Conservation (phyloP, 2,329 filamentous ascomycete species). For the Kalmusia sp. region DNA sequence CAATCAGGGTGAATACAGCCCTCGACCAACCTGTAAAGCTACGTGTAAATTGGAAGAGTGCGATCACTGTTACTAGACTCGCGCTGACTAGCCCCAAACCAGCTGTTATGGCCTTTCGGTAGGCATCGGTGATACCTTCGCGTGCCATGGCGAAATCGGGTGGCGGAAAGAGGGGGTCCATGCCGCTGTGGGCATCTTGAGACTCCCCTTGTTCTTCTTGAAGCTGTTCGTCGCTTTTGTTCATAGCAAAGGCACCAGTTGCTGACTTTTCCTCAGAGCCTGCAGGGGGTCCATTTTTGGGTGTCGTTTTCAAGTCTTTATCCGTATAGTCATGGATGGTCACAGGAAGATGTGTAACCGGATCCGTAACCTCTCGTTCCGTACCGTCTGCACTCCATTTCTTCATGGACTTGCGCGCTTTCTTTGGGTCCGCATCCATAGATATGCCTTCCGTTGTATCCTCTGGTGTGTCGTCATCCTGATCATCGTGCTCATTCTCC, state of each 20-base stretch:
- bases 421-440: slow-evolving; percentile 50
- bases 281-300: slow-evolving; percentile 54
- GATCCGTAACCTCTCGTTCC: slow-evolving; percentile 71
- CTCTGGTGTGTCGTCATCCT: slow-evolving; percentile 34
- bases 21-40: slow-evolving; percentile 39
- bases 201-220: slow-evolving; percentile 51
- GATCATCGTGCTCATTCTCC: slow-evolving; percentile 28
- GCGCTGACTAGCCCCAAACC: slow-evolving; percentile 33
- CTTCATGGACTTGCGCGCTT: slow-evolving; percentile 58
- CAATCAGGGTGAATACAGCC: slow-evolving; percentile 32
- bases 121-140: slow-evolving; percentile 54
- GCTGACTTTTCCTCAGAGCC: slow-evolving; percentile 50
- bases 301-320: slow-evolving; percentile 61
- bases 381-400: slow-evolving; percentile 55
- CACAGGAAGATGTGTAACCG: slow-evolving; percentile 74
- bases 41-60: slow-evolving; percentile 42
- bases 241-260: slow-evolving; percentile 54
- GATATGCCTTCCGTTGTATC: slow-evolving; percentile 55
- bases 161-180: slow-evolving; percentile 62
- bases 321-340: slow-evolving; percentile 72
- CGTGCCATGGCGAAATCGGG: slow-evolving; percentile 57
- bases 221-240: slow-evolving; percentile 54
- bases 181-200: slow-evolving; percentile 52
- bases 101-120: slow-evolving; percentile 50
- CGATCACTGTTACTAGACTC: slow-evolving; percentile 43